A percentile compares a stretch with the other conserved stretches of the same genome.
Conservation (phyloP, 768 basidiomycete species). For the Chalciporus sphaerocephalus region DNA sequence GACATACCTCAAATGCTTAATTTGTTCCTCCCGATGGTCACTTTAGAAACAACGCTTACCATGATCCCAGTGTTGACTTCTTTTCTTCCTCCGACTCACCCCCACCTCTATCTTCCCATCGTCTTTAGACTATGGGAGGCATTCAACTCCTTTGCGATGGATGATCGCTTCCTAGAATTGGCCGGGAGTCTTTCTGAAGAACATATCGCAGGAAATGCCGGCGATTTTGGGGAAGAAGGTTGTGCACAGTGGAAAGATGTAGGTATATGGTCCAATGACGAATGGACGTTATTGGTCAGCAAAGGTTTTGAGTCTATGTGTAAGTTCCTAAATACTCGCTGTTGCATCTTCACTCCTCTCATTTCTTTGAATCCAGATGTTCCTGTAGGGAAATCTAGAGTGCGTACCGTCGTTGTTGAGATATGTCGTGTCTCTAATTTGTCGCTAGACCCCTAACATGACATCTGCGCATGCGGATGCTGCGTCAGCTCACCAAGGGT, state of each 20-base stretch:
- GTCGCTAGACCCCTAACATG: slow-evolving; percentile 51
- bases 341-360: slow-evolving; percentile 37
- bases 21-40: slow-evolving; percentile 66
- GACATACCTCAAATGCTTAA: slow-evolving; percentile 70
- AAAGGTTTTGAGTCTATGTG: slow-evolving; percentile 83
- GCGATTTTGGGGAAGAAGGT: slow-evolving; percentile 51
- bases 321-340: slow-evolving; percentile 25
- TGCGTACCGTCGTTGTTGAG: slow-evolving; percentile 27
- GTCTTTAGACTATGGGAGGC: slow-evolving; percentile 77
- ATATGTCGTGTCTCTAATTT: background rate
- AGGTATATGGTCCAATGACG: slow-evolving; percentile 81
- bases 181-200: slow-evolving; percentile 68
- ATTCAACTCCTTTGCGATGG: slow-evolving; percentile 68
- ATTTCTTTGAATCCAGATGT: slow-evolving; percentile 9
- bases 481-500: slow-evolving; percentile 48
- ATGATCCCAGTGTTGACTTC: slow-evolving; percentile 74
- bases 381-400: slow-evolving; percentile 63
- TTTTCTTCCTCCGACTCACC: slow-evolving; percentile 67
- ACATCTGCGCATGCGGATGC: slow-evolving; percentile 71
- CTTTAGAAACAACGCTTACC: slow-evolving; percentile 66
- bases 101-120: slow-evolving; percentile 63
- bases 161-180: slow-evolving; percentile 71
- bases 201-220: slow-evolving; percentile 59
- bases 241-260: slow-evolving; percentile 72
- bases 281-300: slow-evolving; percentile 79